These are phyloP conservation scores for Solanum paucissectum DNA, from an alignment of 257 asterid species.

Conservation along the genomic window DNA sequence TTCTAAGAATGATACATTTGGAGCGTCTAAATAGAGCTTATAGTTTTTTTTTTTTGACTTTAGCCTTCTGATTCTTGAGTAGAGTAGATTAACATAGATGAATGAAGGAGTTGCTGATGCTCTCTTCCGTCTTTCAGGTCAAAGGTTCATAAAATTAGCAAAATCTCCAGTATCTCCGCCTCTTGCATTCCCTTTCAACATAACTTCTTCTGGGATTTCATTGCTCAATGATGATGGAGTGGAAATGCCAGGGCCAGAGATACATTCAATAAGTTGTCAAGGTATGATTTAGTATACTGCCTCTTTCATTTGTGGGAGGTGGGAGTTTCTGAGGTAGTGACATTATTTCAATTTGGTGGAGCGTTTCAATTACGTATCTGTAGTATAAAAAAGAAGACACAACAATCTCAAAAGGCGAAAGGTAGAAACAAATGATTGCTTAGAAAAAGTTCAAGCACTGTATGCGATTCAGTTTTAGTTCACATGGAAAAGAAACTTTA, in stretches of 20 bases:
- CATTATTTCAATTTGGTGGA: not conserved
- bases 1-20: not conserved
- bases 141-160: constrained; percentile 70
- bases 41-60: not conserved
- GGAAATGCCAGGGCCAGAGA: constrained; percentile 62
- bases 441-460: not conserved
- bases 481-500: not conserved
- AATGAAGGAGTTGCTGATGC: not conserved
- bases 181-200: constrained; percentile 45
- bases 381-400: not conserved
- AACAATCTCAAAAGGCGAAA: not conserved
- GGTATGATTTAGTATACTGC: constrained; percentile 23
- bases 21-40: not conserved
- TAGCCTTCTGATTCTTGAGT: not conserved
- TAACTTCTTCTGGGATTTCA: constrained; percentile 55
- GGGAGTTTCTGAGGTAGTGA: not conserved
- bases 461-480: not conserved
- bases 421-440: not conserved
- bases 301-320: not conserved
- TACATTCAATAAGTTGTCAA: constrained; percentile 45
- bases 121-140: constrained; percentile 35
- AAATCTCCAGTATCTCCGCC: constrained; percentile 76
- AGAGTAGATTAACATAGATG: not conserved
- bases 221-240: constrained; percentile 55
- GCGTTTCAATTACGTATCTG: not conserved